phyloP scores from a whole-genome alignment of 306 rosid genomes.

The Cucurbita argyrosperma region DNA sequence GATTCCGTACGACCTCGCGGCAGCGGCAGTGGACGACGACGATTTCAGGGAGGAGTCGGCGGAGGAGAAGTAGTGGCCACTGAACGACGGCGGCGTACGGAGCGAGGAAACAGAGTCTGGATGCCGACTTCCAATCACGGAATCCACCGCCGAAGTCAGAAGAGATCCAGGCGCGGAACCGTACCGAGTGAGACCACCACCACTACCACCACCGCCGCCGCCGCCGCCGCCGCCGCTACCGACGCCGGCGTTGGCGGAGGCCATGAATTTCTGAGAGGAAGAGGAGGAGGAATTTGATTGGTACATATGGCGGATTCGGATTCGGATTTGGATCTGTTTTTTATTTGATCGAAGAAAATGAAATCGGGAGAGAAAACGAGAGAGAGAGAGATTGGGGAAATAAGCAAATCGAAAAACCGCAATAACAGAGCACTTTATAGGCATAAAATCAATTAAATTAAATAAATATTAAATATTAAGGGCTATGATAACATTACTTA shows the following conservation, averaged over 20 bases:
- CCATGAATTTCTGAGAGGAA: slow-evolving; percentile 24
- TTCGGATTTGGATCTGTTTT: not conserved
- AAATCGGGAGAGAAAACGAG: not conserved
- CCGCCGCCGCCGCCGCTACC: not conserved
- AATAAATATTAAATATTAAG: not conserved
- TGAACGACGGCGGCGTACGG: slow-evolving; percentile 11
- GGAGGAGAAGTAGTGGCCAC: slow-evolving; percentile 19
- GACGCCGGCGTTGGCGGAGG: slow-evolving; percentile 7
- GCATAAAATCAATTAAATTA: not conserved
- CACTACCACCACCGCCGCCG: not conserved
- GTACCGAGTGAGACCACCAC: slow-evolving; percentile 44
- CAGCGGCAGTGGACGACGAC: not conserved
- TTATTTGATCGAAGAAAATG: not conserved
- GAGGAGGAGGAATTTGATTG: slow-evolving; percentile 32
- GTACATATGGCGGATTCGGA: slow-evolving; percentile 17
- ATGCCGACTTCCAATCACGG: slow-evolving; percentile 27
- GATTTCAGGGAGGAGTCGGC: slow-evolving; percentile 25
- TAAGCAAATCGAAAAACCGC: not conserved
- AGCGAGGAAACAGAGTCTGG: slow-evolving; percentile 22
- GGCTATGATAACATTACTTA: not conserved
- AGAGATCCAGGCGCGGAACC: slow-evolving; percentile 69
- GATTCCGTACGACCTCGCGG: slow-evolving; percentile 25
- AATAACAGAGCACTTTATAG: not conserved
- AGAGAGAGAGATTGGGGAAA: not conserved
- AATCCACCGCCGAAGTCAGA: slow-evolving; percentile 41